These are phyloP conservation scores for Calonectria ilicicola DNA, from an alignment of 2,329 filamentous ascomycete species.

Conservation along the genomic window DNA sequence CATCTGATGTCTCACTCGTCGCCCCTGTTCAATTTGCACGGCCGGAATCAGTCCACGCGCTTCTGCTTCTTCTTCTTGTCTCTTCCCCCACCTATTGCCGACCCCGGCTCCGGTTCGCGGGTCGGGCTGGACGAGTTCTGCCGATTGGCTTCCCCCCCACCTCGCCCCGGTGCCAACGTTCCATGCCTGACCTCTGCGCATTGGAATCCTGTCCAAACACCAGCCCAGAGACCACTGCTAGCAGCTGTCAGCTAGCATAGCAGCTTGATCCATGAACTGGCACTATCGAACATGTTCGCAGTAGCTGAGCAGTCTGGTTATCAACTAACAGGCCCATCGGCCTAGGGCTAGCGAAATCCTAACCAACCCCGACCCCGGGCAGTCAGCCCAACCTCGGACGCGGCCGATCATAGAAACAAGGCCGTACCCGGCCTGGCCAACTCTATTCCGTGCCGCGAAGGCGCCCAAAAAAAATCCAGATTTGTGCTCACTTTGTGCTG, in stretches of 20 bases:
- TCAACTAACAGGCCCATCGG: neutral
- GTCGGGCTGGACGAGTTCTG: neutral
- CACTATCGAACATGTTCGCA: neutral
- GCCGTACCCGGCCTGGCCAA: constrained; percentile 8
- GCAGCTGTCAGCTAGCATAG: neutral
- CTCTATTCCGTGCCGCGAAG: constrained; percentile 8
- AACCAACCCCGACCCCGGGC: neutral
- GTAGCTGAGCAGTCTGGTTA: neutral
- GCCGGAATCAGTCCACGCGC: neutral
- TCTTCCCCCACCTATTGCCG: constrained; percentile 15
- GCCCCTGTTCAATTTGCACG: neutral
- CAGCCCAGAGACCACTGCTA: neutral
- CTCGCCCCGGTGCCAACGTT: neutral
- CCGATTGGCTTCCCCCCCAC: constrained; percentile 21
- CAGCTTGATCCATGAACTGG: neutral
- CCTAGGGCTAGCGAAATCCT: neutral
- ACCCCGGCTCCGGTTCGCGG: constrained; percentile 12
- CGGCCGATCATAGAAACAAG: neutral
- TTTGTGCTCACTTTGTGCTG: neutral
- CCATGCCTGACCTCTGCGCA: constrained; percentile 6
- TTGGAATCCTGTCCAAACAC: neutral
- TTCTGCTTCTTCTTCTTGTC: neutral
- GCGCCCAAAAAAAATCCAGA: neutral
- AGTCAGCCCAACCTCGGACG: neutral
- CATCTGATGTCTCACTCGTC: neutral